Conservation (phyloP, 2,329 filamentous ascomycete genomes). For the Zopfia rhizophila region DNA sequence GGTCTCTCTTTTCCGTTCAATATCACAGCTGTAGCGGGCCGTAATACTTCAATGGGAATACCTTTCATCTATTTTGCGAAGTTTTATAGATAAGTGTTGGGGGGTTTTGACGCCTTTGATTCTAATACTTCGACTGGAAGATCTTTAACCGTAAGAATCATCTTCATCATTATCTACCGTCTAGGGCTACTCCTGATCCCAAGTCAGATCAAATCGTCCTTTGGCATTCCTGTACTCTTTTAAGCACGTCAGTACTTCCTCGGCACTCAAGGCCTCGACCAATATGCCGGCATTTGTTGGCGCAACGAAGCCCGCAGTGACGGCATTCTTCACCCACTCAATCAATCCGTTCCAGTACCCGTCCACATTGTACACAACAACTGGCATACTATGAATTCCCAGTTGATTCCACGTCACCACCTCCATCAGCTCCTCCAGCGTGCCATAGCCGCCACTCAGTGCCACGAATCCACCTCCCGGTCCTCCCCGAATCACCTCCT, state of each 20-base stretch:
- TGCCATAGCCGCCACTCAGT: constrained; percentile 89
- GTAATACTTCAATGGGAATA: no score
- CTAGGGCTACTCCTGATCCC: constrained; percentile 70
- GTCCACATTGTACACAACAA: constrained; percentile 86
- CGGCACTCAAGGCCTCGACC: constrained; percentile 76
- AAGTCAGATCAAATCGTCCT: constrained; percentile 82
- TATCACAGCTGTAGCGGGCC: no score
- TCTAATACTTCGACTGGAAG: no score
- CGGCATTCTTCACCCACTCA: constrained; percentile 80
- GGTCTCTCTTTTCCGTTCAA: no score
- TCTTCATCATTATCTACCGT: no score
- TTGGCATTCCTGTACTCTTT: constrained; percentile 78
- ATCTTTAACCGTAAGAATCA: no score
- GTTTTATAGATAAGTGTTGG: no score
- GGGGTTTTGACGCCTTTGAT: no score
- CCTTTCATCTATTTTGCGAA: no score
- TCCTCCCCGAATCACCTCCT: constrained; percentile 82
- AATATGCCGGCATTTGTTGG: constrained; percentile 78
- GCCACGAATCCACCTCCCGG: constrained; percentile 90
- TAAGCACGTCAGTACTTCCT: constrained; percentile 77
- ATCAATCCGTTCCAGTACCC: constrained; percentile 93
- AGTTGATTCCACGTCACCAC: constrained; percentile 95
- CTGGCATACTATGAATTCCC: constrained; percentile 81
- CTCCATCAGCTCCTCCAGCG: constrained; percentile 94
- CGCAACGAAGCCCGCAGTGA: constrained; percentile 80